phyloP scores from a whole-genome alignment of 2,329 filamentous ascomycete genomes.

The Hypoxylon sp. region DNA sequence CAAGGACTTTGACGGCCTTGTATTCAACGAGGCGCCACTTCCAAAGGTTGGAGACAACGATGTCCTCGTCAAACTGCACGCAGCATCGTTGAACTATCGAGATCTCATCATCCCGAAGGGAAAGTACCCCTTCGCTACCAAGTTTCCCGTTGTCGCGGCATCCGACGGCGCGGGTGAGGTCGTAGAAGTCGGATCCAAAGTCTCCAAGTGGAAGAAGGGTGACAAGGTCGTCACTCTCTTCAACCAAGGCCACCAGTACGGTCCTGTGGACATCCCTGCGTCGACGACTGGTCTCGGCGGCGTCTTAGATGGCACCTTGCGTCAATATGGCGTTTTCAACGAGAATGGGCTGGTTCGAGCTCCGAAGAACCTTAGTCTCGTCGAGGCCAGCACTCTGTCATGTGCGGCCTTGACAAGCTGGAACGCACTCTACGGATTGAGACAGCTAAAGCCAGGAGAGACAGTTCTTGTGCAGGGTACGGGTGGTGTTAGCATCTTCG shows the following conservation, averaged over 20 bases:
- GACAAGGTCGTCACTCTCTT: conserved; percentile 74
- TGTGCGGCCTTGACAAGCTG: conserved; percentile 76
- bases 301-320: conserved; percentile 75
- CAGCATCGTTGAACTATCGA: conserved; percentile 69
- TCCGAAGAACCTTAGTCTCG: conserved; percentile 68
- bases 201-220: conserved; percentile 65
- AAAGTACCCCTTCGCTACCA: conserved; percentile 62
- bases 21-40: conserved; percentile 67
- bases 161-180: conserved; percentile 70
- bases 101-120: conserved; percentile 67
- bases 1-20: conserved; percentile 72
- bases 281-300: conserved; percentile 75
- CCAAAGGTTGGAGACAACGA: conserved; percentile 77
- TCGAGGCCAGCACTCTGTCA: conserved; percentile 70
- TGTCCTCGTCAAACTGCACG: conserved; percentile 76
- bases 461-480: conserved; percentile 79
- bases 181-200: conserved; percentile 64
- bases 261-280: conserved; percentile 56
- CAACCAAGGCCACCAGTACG: conserved; percentile 67
- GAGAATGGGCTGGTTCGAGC: conserved; percentile 76
- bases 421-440: conserved; percentile 74
- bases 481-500: conserved; percentile 77
- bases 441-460: conserved; percentile 67
- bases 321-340: conserved; percentile 76
- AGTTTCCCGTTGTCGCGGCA: conserved; percentile 63